These are phyloP conservation scores for Schizophyllum amplum DNA, from an alignment of 1,284 basidiomycete genomes.

Conservation along the genomic window DNA sequence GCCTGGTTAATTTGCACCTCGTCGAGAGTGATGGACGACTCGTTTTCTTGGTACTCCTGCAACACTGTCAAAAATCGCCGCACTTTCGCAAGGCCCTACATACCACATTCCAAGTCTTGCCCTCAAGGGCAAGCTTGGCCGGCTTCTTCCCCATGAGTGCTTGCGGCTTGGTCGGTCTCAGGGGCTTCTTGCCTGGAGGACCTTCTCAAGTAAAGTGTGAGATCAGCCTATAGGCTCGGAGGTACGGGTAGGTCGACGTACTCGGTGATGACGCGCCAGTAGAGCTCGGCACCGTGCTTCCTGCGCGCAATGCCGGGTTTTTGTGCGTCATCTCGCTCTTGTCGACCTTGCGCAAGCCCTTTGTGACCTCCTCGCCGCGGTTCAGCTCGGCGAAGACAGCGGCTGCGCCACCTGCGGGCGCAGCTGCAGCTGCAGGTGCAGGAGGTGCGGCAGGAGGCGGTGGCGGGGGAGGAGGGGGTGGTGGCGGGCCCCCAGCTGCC, in stretches of 20 bases:
- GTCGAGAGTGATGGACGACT: conserved; percentile 67
- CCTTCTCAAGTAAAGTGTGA: too few species aligned
- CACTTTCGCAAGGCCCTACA: conserved; percentile 22
- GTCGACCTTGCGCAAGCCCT: conserved; percentile 89
- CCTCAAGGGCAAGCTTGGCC: conserved; percentile 83
- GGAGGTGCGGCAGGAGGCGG: conserved; percentile 43
- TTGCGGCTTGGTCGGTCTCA: conserved; percentile 76
- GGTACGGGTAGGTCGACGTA: neutral
- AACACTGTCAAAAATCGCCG: neutral
- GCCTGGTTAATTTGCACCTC: conserved; percentile 78
- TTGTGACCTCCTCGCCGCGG: conserved; percentile 85
- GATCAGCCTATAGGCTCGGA: conserved; percentile 4
- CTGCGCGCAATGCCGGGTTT: conserved; percentile 79
- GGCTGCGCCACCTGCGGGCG: conserved; percentile 53
- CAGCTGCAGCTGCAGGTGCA: conserved; percentile 29
- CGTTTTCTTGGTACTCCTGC: conserved; percentile 92
- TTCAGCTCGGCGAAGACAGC: conserved; percentile 95
- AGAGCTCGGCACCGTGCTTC: conserved; percentile 53
- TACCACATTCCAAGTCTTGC: conserved; percentile 92
- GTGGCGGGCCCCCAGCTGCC: conserved; percentile 39
- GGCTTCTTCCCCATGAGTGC: conserved; percentile 85
- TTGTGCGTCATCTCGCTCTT: conserved; percentile 98
- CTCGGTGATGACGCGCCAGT: conserved; percentile 27
- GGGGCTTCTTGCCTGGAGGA: conserved; percentile 56
- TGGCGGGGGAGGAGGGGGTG: conserved; percentile 42